These are phyloP conservation scores for Hymenoscyphus fructigenus DNA, from an alignment of 2,329 filamentous ascomycete species.

Conservation along the genomic window DNA sequence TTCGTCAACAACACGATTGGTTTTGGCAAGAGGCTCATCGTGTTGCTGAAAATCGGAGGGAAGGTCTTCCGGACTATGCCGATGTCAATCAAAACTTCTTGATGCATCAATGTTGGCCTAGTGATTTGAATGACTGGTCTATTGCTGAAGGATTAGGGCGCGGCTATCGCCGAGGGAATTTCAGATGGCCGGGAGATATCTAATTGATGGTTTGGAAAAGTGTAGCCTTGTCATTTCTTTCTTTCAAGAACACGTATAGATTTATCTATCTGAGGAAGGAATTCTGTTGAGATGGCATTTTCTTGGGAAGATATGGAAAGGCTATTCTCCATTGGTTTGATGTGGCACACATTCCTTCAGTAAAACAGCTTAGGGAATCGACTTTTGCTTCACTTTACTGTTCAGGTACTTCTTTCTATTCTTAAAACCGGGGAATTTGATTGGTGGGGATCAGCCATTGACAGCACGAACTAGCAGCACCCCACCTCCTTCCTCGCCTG, in stretches of 20 bases:
- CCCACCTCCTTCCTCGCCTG: neutral
- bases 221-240: neutral
- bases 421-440: neutral
- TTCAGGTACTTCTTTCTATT: neutral
- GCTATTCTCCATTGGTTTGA: neutral
- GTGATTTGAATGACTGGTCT: conserved; percentile 19
- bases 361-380: neutral
- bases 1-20: conserved; percentile 27
- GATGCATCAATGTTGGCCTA: conserved; percentile 19
- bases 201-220: neutral
- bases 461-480: neutral
- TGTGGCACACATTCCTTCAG: neutral
- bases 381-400: neutral
- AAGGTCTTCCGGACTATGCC: conserved; percentile 5
- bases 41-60: conserved; percentile 24
- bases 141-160: neutral
- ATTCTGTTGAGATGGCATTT: neutral
- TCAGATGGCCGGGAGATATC: too few species aligned
- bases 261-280: neutral
- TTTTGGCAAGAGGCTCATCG: conserved; percentile 35
- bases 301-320: neutral
- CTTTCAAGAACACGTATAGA: neutral
- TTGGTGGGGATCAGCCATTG: neutral
- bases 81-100: conserved; percentile 16
- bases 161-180: conserved; percentile 1